Percentiles rank a stretch among this genome's conserved stretches.
Evolutionary conservation across 2,329 filamentous ascomycete genomes (phyloP).

Genomic region (Calonectria pteridis): DNA sequence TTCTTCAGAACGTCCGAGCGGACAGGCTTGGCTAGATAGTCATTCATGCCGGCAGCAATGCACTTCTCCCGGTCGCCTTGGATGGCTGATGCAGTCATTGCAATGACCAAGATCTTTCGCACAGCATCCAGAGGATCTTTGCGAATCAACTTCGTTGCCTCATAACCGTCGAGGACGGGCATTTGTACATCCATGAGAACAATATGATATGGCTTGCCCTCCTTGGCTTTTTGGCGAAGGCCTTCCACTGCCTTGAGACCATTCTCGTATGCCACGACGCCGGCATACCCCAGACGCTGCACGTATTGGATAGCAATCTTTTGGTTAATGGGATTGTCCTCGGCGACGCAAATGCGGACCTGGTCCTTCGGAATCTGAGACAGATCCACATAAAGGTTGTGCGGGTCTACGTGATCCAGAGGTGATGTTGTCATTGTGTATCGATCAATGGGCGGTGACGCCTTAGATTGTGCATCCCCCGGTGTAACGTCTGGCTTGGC

Average conservation of each 20-base stretch:
- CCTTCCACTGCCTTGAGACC: constrained; percentile 90
- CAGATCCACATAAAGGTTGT: constrained; percentile 72
- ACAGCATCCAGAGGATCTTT: constrained; percentile 82
- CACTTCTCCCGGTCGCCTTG: constrained; percentile 96
- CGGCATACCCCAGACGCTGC: constrained; percentile 83
- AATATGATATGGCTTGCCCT: constrained; percentile 85
- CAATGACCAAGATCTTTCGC: constrained; percentile 89
- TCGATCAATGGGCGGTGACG: constrained; percentile 52
- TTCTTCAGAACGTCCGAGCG: constrained; percentile 86
- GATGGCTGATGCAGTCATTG: constrained; percentile 96
- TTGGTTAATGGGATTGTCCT: constrained; percentile 95
- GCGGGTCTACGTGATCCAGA: constrained; percentile 54
- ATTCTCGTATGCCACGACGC: constrained; percentile 90
- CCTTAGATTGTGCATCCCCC: constrained; percentile 62
- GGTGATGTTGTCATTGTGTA: constrained; percentile 47
- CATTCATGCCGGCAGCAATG: constrained; percentile 96
- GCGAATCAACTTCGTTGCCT: constrained; percentile 87
- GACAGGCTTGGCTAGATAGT: constrained; percentile 97
- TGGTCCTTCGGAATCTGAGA: constrained; percentile 80
- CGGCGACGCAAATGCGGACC: constrained; percentile 90
- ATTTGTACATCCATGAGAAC: constrained; percentile 98
- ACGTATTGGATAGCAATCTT: constrained; percentile 95
- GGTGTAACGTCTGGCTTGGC: constrained; percentile 72
- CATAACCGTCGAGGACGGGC: constrained; percentile 93
- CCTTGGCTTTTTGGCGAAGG: constrained; percentile 77